These are phyloP conservation scores for Microstegium vimineum DNA, from an alignment of 176 grass and related monocot species.

Conservation along the genomic window DNA sequence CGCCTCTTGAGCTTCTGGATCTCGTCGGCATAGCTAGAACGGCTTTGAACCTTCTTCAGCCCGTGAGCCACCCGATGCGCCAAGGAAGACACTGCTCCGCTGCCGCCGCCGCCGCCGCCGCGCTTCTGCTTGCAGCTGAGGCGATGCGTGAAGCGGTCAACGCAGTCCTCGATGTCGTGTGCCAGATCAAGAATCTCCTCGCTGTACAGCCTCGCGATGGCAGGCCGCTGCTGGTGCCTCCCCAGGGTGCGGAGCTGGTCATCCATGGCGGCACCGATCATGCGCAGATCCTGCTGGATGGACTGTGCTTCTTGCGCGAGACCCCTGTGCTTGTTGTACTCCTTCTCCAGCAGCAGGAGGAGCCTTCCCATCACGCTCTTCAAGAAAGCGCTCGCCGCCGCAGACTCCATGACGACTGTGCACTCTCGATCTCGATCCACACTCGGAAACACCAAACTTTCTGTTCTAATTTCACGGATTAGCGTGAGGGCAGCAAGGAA, in stretches of 20 bases:
- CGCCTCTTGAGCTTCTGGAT: conserved; percentile 28
- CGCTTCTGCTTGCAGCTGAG: conserved; percentile 17
- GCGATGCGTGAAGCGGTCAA: conserved; percentile 28
- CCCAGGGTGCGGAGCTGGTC: background rate
- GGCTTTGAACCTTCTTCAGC: conserved; percentile 17
- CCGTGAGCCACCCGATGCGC: conserved; percentile 12
- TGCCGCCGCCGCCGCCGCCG: too few species aligned
- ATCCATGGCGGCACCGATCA: conserved; percentile 39
- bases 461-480: background rate
- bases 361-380: conserved; percentile 28
- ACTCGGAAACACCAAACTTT: too few species aligned
- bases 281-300: conserved; percentile 33
- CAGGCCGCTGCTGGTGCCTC: background rate
- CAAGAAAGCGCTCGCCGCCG: conserved; percentile 19
- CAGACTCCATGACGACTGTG: conserved; percentile 27
- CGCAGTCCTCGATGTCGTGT: conserved; percentile 35
- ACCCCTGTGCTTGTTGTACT: conserved; percentile 33
- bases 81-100: background rate
- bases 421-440: too few species aligned
- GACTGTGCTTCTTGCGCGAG: background rate
- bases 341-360: conserved; percentile 30
- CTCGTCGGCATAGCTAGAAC: conserved; percentile 1
- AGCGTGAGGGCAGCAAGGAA: background rate
- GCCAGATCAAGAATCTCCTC: conserved; percentile 25
- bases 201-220: background rate